Conservation (phyloP, 1,139 yeast species). For the Debaryomycetaceae sp. region DNA sequence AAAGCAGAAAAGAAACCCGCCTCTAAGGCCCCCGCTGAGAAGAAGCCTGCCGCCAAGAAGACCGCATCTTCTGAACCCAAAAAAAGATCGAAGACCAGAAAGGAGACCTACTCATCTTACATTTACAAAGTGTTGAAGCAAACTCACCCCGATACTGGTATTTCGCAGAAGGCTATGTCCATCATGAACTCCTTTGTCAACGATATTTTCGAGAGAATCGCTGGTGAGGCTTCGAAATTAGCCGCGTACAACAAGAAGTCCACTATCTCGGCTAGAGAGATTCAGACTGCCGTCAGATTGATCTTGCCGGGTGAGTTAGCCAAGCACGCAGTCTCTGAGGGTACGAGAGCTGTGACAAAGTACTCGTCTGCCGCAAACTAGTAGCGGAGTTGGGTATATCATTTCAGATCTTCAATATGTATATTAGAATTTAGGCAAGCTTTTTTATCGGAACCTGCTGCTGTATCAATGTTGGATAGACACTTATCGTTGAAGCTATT, state of each 20-base stretch:
- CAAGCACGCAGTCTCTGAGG: constrained; percentile 92
- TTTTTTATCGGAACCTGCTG: too few relatives aligned
- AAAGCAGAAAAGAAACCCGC: constrained; percentile 91
- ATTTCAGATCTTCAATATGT: too few relatives aligned
- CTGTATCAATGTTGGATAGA: too few relatives aligned
- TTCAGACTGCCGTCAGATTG: constrained; percentile 91
- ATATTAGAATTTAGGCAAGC: too few relatives aligned
- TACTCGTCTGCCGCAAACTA: constrained; percentile 65
- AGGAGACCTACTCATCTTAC: constrained; percentile 91
- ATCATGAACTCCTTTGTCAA: constrained; percentile 92
- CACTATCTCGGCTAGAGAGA: constrained; percentile 91
- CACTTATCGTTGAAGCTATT: too few relatives aligned
- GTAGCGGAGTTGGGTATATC: too few relatives aligned
- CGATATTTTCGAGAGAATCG: constrained; percentile 82
- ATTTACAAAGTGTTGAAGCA: constrained; percentile 91
- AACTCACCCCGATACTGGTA: constrained; percentile 96
- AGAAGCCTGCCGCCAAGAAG: constrained; percentile 85
- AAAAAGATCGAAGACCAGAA: constrained; percentile 88
- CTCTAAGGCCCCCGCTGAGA: constrained; percentile 88
- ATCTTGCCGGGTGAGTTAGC: constrained; percentile 95
- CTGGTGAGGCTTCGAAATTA: constrained; percentile 89
- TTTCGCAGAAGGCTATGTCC: constrained; percentile 92
- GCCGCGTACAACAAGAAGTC: constrained; percentile 97
- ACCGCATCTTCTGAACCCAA: constrained; percentile 70
- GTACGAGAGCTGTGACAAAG: constrained; percentile 95